Conservation (phyloP, 2,329 filamentous ascomycete species). For the Meredithiella fracta region DNA sequence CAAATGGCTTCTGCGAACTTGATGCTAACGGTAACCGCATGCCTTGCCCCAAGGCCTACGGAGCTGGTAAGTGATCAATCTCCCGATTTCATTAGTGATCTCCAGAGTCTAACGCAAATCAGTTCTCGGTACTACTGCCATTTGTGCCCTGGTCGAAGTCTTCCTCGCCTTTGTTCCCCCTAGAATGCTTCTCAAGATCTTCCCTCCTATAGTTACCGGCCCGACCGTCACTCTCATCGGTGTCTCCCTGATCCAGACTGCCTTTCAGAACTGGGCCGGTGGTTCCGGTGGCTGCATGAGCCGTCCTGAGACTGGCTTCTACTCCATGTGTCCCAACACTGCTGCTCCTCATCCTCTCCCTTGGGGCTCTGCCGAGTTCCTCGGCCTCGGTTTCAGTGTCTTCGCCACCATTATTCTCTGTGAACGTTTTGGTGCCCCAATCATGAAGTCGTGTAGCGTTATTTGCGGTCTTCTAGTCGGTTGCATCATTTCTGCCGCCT, state of each 20-base stretch:
- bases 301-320: conserved; percentile 36
- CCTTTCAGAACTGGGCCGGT: conserved; percentile 64
- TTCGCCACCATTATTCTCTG: conserved; percentile 66
- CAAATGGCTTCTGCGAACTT: conserved; percentile 48
- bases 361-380: conserved; percentile 65
- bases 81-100: not conserved
- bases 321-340: conserved; percentile 48
- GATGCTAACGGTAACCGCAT: conserved; percentile 46
- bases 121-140: conserved; percentile 51
- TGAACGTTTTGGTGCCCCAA: conserved; percentile 64
- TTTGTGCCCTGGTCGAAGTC: conserved; percentile 54
- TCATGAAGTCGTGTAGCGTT: conserved; percentile 70
- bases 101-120: not conserved
- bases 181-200: conserved; percentile 50
- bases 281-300: conserved; percentile 44
- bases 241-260: conserved; percentile 52
- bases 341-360: conserved; percentile 53
- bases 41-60: conserved; percentile 62
- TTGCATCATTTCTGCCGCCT: conserved; percentile 63
- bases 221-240: conserved; percentile 58
- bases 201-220: conserved; percentile 61
- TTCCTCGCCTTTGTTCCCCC: conserved; percentile 60
- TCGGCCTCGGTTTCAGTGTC: conserved; percentile 64
- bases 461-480: conserved; percentile 58
- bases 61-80: conserved; percentile 23